Evolutionary conservation across 805 yeast genomes (phyloP).

Genomic region (Wickerhamomyces alni): DNA sequence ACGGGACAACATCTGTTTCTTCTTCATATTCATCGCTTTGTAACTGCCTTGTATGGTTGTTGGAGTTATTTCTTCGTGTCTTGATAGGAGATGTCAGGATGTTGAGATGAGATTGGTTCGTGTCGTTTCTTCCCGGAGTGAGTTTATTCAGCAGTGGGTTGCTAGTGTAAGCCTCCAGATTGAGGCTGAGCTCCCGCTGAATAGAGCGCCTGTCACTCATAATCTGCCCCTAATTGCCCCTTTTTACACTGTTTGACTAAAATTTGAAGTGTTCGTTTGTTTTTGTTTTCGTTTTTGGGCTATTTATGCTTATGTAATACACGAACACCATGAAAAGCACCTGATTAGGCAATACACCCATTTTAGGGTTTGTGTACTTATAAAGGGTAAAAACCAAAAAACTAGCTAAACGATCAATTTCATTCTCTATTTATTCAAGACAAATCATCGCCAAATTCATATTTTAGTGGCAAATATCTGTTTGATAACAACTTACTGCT

Average conservation of each 20-base stretch:
- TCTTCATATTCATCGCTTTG: conserved; percentile 12
- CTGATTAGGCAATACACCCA: too few species aligned
- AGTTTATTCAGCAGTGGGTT: conserved; percentile 16
- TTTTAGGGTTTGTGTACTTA: too few species aligned
- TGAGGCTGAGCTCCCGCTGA: conserved; percentile 5
- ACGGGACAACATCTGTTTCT: conserved; percentile 10
- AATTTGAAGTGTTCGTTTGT: too few species aligned
- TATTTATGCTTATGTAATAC: too few species aligned
- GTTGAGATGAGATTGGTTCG: conserved; percentile 3
- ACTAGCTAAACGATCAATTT: too few species aligned
- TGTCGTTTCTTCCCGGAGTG: conserved; percentile 12
- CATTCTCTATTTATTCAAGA: too few species aligned
- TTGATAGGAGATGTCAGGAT: conserved; percentile 21
- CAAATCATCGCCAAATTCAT: too few species aligned
- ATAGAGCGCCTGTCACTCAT: conserved; percentile 4
- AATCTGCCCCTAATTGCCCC: not conserved
- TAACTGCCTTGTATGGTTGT: not conserved
- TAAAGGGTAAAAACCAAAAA: too few species aligned
- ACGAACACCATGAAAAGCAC: too few species aligned
- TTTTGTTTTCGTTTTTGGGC: too few species aligned
- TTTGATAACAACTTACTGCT: too few species aligned
- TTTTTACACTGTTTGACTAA: not conserved
- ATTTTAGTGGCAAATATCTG: too few species aligned
- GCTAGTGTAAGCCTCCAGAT: conserved; percentile 15
- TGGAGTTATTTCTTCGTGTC: conserved; percentile 10